Evolutionary conservation across 345 rosid genomes (phyloP).

Genomic region (Pistacia vera): DNA sequence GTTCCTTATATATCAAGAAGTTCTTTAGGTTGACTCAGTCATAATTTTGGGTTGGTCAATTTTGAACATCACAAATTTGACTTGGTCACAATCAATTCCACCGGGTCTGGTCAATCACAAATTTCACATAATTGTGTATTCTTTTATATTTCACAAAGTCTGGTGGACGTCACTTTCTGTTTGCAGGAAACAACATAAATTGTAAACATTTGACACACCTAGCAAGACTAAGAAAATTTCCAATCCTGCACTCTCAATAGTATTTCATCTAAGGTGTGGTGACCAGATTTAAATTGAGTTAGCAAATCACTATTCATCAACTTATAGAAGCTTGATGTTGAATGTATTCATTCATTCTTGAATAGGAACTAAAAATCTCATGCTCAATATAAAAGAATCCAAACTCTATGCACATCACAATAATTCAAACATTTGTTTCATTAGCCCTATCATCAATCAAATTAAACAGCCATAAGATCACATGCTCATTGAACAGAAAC

Average conservation of each 20-base stretch:
- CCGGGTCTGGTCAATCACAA: neutral
- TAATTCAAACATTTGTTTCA: neutral
- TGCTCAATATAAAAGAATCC: neutral
- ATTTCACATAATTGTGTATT: neutral
- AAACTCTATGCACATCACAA: neutral
- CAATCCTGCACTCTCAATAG: neutral
- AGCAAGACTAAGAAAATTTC: neutral
- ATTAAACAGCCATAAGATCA: neutral
- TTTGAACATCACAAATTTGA: neutral
- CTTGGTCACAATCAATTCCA: too few species aligned
- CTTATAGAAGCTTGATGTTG: neutral
- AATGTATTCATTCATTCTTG: neutral
- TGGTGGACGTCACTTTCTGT: neutral
- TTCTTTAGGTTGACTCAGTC: neutral
- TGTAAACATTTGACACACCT: neutral
- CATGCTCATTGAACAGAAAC: neutral
- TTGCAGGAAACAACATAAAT: neutral
- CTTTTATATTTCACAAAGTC: neutral
- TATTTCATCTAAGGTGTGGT: neutral
- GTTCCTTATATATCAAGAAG: neutral
- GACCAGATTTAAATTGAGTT: neutral
- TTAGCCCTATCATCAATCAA: neutral
- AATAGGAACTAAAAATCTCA: neutral
- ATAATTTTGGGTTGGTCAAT: neutral
- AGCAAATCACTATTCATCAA: neutral